These are phyloP conservation scores for Biancaea sappan DNA, from an alignment of 306 rosid species.

Conservation along the genomic window DNA sequence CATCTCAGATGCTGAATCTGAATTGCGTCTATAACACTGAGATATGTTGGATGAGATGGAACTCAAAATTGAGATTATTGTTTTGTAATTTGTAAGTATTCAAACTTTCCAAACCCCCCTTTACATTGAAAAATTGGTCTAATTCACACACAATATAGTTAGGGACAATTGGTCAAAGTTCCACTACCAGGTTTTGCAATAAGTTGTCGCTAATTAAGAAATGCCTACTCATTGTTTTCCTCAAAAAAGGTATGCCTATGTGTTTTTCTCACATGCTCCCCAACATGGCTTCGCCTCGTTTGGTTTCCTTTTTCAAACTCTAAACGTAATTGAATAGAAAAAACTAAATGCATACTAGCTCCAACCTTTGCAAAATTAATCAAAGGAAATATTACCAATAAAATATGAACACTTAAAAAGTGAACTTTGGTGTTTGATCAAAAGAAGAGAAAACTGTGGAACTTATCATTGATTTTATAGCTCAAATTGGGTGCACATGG, in stretches of 20 bases:
- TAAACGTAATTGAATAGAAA: conserved; percentile 22
- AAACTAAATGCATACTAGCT: conserved; percentile 23
- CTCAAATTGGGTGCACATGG: conserved; percentile 67
- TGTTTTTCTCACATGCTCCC: conserved; percentile 57
- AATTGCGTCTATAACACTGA: not conserved
- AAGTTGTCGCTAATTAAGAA: conserved; percentile 37
- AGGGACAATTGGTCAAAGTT: conserved; percentile 52
- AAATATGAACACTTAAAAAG: conserved; percentile 41
- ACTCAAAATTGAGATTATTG: not conserved
- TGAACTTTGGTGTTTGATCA: conserved; percentile 42
- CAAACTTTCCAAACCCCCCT: not conserved
- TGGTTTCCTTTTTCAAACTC: conserved; percentile 29
- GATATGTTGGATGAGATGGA: not conserved
- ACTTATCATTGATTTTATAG: conserved; percentile 58
- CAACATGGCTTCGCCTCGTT: conserved; percentile 44
- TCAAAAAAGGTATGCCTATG: conserved; percentile 50
- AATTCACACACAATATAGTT: conserved; percentile 21
- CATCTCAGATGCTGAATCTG: no score
- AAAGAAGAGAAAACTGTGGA: conserved; percentile 51
- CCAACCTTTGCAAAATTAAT: conserved; percentile 30
- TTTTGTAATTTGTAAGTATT: not conserved
- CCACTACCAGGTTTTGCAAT: conserved; percentile 41
- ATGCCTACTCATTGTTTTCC: conserved; percentile 50
- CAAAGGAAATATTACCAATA: conserved; percentile 27
- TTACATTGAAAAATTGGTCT: not conserved